Conservation (phyloP, 106 monocot species). For the Xerophyta viscosa region DNA sequence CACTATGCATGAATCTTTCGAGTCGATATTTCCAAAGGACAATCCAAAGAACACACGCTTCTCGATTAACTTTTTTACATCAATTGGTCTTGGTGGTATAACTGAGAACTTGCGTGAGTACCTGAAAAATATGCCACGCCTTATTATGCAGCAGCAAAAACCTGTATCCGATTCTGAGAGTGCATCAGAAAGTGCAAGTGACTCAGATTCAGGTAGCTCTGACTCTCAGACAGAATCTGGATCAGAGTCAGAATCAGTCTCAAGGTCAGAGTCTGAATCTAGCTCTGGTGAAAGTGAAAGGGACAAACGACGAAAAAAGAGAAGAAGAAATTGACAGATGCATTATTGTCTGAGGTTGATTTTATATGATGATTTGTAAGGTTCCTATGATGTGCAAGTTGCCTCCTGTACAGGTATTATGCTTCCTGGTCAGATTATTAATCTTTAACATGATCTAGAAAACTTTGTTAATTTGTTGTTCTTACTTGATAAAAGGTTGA, state of each 20-base stretch:
- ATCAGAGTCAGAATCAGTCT: conserved; percentile 20
- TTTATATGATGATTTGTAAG: too few species aligned
- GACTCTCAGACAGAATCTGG: conserved; percentile 9
- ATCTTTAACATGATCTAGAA: too few species aligned
- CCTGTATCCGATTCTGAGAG: conserved; percentile 41
- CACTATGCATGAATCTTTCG: conserved; percentile 74
- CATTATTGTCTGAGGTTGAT: too few species aligned
- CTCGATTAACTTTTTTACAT: conserved; percentile 91
- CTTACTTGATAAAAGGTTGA: too few species aligned
- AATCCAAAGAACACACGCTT: conserved; percentile 94
- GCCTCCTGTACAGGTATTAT: too few species aligned
- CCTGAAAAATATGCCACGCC: conserved; percentile 90
- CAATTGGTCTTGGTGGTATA: conserved; percentile 91
- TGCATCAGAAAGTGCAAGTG: conserved; percentile 40
- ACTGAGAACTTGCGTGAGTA: conserved; percentile 92
- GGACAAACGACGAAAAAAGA: conserved; percentile 16
- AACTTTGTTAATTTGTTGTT: too few species aligned
- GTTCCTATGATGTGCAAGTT: too few species aligned
- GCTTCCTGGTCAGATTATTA: too few species aligned
- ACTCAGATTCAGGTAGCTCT: conserved; percentile 8
- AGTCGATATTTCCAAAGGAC: conserved; percentile 88
- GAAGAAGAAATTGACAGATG: conserved; percentile 11
- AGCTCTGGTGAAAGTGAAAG: conserved; percentile 16
- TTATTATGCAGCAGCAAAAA: conserved; percentile 94
- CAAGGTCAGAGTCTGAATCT: conserved; percentile 29